These are phyloP conservation scores for Ceratocystis destructans DNA, from an alignment of 2,329 filamentous ascomycete species.

Conservation along the genomic window DNA sequence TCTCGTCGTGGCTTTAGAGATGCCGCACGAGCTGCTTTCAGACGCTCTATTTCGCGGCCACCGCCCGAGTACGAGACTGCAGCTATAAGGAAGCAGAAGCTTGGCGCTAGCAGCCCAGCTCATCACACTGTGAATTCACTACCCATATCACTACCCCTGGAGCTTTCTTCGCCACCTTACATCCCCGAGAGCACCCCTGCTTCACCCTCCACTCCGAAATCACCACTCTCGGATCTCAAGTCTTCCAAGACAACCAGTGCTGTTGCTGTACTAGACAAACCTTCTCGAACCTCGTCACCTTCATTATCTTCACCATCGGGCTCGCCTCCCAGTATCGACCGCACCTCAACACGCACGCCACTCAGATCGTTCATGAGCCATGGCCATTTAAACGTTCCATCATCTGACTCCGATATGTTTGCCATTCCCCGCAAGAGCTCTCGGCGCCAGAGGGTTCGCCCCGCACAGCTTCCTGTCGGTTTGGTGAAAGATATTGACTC, in stretches of 20 bases:
- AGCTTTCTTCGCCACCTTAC: not conserved
- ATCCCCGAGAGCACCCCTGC: not conserved
- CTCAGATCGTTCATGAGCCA: constrained; percentile 16
- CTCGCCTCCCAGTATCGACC: not conserved
- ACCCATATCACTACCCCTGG: not conserved
- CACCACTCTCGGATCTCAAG: not conserved
- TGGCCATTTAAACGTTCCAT: constrained; percentile 7
- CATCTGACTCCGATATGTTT: constrained; percentile 3
- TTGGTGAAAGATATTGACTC: constrained; percentile 15
- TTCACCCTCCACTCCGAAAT: not conserved
- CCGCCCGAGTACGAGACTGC: constrained; percentile 8
- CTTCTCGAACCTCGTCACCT: not conserved
- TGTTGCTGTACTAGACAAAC: not conserved
- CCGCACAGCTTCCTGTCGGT: not conserved
- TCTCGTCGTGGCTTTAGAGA: constrained; percentile 14
- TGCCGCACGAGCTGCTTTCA: constrained; percentile 15
- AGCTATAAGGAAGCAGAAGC: not conserved
- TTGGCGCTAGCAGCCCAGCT: constrained; percentile 8
- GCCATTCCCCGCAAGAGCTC: constrained; percentile 17
- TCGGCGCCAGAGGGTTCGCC: constrained; percentile 9
- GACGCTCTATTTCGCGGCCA: constrained; percentile 11
- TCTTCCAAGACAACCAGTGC: not conserved
- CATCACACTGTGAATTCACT: constrained; percentile 14
- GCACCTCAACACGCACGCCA: not conserved
- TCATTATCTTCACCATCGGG: not conserved